Conservation (phyloP, 768 basidiomycete genomes). For the Crucibulum laeve region DNA sequence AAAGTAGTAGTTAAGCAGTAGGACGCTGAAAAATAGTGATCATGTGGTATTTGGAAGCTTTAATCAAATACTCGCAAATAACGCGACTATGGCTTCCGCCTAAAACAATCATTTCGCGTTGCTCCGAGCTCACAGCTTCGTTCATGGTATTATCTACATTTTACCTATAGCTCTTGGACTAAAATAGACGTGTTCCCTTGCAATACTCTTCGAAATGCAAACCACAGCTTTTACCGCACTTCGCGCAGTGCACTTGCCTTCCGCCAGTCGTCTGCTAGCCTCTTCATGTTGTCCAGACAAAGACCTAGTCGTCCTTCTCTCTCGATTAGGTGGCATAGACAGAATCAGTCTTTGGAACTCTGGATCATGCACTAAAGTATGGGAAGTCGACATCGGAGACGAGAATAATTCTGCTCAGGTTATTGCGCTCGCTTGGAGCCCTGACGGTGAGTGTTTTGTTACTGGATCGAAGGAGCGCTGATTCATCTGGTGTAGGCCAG, state of each 20-base stretch:
- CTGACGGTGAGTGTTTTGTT: slow-evolving; percentile 52
- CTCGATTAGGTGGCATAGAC: slow-evolving; percentile 63
- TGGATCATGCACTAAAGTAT: slow-evolving; percentile 72
- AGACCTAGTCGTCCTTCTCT: slow-evolving; percentile 67
- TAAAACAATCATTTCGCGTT: too few species aligned
- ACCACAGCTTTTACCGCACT: slow-evolving; percentile 51
- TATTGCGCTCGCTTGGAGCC: slow-evolving; percentile 72
- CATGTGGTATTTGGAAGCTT: too few species aligned
- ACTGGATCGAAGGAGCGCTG: not conserved
- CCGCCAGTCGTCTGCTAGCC: slow-evolving; percentile 50
- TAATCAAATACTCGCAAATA: not conserved
- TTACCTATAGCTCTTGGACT: too few species aligned
- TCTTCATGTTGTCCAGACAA: slow-evolving; percentile 85
- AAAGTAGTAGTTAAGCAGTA: not conserved
- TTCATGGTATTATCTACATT: too few species aligned
- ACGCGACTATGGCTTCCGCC: not conserved
- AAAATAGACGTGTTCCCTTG: not conserved
- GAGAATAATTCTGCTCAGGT: slow-evolving; percentile 45
- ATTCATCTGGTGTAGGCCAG: slow-evolving; percentile 58
- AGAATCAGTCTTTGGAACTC: slow-evolving; percentile 74
- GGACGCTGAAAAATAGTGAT: too few species aligned
- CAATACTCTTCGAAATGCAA: slow-evolving; percentile 24
- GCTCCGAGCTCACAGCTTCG: not conserved
- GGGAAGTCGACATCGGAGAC: slow-evolving; percentile 70
- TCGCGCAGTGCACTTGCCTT: slow-evolving; percentile 51